These are phyloP conservation scores for Phlebopus sp. DNA, from an alignment of 1,284 basidiomycete species.

Conservation along the genomic window DNA sequence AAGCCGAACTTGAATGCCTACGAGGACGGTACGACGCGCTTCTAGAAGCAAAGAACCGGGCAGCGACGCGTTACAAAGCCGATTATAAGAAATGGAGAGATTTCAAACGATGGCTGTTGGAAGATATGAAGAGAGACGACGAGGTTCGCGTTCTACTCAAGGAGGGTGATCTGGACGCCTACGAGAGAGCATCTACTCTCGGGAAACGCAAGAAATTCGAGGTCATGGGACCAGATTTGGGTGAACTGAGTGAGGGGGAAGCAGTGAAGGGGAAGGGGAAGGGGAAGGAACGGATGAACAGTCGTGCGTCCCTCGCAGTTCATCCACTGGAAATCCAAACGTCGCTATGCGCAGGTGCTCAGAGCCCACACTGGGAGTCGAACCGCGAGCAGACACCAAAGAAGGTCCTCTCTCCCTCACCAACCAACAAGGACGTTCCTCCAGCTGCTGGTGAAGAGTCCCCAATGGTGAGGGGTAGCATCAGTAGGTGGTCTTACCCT, in stretches of 20 bases:
- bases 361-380: conserved; percentile 17
- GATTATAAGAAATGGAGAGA: conserved; percentile 50
- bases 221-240: conserved; percentile 15
- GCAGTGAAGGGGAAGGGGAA: conserved; percentile 2
- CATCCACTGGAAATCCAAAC: too few relatives aligned
- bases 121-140: conserved; percentile 32
- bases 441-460: conserved; percentile 2
- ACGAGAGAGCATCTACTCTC: conserved; percentile 17
- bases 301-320: not conserved
- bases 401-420: conserved; percentile 9
- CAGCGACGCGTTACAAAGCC: conserved; percentile 43
- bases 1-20: conserved; percentile 38
- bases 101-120: conserved; percentile 44
- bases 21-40: conserved; percentile 42
- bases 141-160: conserved; percentile 17
- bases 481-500: conserved; percentile 12
- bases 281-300: conserved; percentile 4
- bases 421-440: conserved; percentile 8
- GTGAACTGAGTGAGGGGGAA: conserved; percentile 1
- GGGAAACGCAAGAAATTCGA: conserved; percentile 31
- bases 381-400: conserved; percentile 15
- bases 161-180: conserved; percentile 7
- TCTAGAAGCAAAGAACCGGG: conserved; percentile 36
- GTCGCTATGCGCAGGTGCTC: not conserved
- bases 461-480: not conserved